A percentile compares a stretch with the other conserved stretches of the same genome.
Conservation (phyloP, 2,329 filamentous ascomycete genomes). For the Pseudogymnoascus sp. region DNA sequence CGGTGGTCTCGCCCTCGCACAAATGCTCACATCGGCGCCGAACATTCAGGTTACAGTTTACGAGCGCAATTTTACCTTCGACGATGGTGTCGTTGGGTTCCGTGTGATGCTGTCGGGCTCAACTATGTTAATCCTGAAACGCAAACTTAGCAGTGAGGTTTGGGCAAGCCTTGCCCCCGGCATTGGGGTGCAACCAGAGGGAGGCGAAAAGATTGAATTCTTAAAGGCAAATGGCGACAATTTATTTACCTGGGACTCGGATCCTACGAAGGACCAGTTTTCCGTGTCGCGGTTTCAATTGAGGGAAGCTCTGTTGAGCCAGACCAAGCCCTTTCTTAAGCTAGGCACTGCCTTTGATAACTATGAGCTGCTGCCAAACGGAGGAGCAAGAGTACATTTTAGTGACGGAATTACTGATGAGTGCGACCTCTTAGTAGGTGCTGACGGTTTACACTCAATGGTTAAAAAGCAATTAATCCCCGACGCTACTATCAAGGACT, state of each 20-base stretch:
- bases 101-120: slow-evolving; percentile 22
- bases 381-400: slow-evolving; percentile 9
- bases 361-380: slow-evolving; percentile 10
- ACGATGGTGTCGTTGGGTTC: slow-evolving; percentile 21
- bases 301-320: slow-evolving; percentile 14
- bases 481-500: slow-evolving; percentile 13
- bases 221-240: slow-evolving; percentile 19
- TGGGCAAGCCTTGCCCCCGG: slow-evolving; percentile 16
- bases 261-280: slow-evolving; percentile 19
- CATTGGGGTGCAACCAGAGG: slow-evolving; percentile 18
- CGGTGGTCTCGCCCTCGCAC: slow-evolving; percentile 20
- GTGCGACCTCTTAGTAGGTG: slow-evolving; percentile 63
- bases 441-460: slow-evolving; percentile 85
- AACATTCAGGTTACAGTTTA: slow-evolving; percentile 21
- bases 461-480: slow-evolving; percentile 46
- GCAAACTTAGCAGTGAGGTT: slow-evolving; percentile 16
- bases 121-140: slow-evolving; percentile 20
- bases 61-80: slow-evolving; percentile 14
- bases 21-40: slow-evolving; percentile 17
- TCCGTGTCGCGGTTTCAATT: slow-evolving; percentile 22
- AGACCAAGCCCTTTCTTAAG: slow-evolving; percentile 14
- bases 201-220: slow-evolving; percentile 21
- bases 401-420: slow-evolving; percentile 3
- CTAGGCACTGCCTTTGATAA: slow-evolving; percentile 7
- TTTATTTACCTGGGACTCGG: slow-evolving; percentile 20